These are phyloP conservation scores for Phaeodactylum tricornutum DNA, from an alignment of 108 stramenopile species.

Conservation along the genomic window DNA sequence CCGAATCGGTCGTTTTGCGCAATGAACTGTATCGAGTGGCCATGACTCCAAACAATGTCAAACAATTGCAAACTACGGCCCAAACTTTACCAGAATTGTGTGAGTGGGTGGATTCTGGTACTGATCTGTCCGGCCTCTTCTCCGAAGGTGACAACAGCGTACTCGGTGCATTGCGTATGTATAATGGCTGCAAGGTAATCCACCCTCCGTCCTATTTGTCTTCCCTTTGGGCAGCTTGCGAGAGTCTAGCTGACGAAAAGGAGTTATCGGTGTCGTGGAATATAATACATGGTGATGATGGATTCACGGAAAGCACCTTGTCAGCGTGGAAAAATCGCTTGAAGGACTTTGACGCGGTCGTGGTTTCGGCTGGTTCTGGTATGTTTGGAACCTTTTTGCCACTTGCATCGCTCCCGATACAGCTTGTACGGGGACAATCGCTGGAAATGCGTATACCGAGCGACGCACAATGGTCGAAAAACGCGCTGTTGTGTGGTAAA, in stretches of 20 bases:
- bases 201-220: constrained; percentile 64
- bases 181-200: constrained; percentile 59
- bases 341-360: constrained; percentile 34
- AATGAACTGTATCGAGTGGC: constrained; percentile 64
- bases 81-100: constrained; percentile 17
- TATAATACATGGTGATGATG: no score
- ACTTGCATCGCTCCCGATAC: constrained; percentile 32
- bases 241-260: constrained; percentile 6
- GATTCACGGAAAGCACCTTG: no score
- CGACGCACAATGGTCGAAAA: no score
- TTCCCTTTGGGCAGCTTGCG: constrained; percentile 49
- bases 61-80: constrained; percentile 33
- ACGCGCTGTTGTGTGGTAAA: constrained; percentile 72
- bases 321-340: constrained; percentile 22
- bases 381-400: constrained; percentile 35
- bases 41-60: constrained; percentile 27
- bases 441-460: constrained; percentile 43
- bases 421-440: constrained; percentile 80
- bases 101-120: constrained; percentile 41
- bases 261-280: background rate
- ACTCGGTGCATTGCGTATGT: constrained; percentile 45
- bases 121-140: constrained; percentile 10
- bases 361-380: constrained; percentile 60
- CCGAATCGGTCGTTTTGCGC: constrained; percentile 12
- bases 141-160: constrained; percentile 16